Evolutionary conservation across 2,329 filamentous ascomycete species (phyloP).

Genomic region (Trichoderma aggressivum): DNA sequence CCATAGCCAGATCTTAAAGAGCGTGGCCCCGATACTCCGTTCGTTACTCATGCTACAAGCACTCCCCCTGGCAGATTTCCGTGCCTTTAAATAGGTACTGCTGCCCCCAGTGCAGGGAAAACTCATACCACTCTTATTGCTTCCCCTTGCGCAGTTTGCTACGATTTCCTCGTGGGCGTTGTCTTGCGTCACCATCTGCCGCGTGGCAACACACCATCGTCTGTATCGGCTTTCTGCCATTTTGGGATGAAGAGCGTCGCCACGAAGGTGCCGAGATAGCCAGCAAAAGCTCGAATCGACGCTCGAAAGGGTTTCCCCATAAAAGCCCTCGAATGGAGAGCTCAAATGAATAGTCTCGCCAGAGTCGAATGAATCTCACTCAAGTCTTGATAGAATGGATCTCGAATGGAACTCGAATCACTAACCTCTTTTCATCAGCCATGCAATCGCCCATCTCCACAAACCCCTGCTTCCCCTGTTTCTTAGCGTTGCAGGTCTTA

Average conservation of each 20-base stretch:
- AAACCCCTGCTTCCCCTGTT: not conserved
- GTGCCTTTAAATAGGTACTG: not conserved
- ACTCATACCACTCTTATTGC: not conserved
- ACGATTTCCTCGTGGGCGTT: not conserved
- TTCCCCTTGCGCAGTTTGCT: not conserved
- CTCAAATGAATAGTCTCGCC: not conserved
- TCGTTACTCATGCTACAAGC: not conserved
- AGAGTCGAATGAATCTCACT: not conserved
- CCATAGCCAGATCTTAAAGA: not conserved
- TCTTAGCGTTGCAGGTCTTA: not conserved
- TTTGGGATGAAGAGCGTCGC: not conserved
- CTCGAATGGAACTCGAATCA: not conserved
- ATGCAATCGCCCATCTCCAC: not conserved
- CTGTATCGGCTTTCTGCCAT: not conserved
- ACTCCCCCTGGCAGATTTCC: not conserved
- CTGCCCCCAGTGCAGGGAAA: not conserved
- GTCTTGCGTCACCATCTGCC: not conserved
- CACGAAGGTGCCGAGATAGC: not conserved
- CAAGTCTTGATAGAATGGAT: not conserved
- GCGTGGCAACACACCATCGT: not conserved
- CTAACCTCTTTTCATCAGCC: not conserved
- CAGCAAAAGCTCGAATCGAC: not conserved
- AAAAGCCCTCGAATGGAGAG: not conserved
- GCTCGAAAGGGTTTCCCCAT: not conserved
- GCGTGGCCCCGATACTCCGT: not conserved